Evolutionary conservation across 768 basidiomycete species (phyloP), one percentile per base, ranked within the genome.

Genomic region (Amanita fuliginea): DNA sequence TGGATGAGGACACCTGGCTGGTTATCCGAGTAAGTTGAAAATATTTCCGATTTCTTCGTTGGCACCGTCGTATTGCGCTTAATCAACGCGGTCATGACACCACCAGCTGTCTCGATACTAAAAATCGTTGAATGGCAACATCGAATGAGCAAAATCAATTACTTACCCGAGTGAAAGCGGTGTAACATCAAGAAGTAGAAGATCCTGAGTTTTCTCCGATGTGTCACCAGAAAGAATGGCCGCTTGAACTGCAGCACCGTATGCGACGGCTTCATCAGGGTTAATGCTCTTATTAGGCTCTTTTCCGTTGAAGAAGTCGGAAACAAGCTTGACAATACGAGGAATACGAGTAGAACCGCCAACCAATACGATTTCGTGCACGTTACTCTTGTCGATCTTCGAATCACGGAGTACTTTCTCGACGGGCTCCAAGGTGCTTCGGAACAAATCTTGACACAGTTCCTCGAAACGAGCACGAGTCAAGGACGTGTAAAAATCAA

Each of bases 211-310:
- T 75, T 93, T 93, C 73, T 96, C 94, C 1, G 95, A 96, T 22
- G 93, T 95, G 66, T 97, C 92, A 61, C 95, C 95, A 22, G 95
- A 90, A 51, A 98, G 84, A 60, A 97, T 95, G 60, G 94, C 95
- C 51, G 92, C 95, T 72, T 98, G 94, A 59, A 99, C 93, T 52
- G 95, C 95, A 49, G 95, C 95, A 76, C 95, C 94, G 67, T 96
- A 96, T 16, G 95, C 95, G 51, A 98, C 93, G 50, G 95, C 94
- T 72, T 97, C 95, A 57, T 98, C 95, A 46, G 95, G 95, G 82
- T 98, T 97, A 77, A 98, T 97, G 72, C 86, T 86, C 80, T 94
- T 96, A 78, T 92, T 93, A 60, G 91, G 94, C 74, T 96, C 93
- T 76, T 94, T 93, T 65, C 94, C 94, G 66, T 89, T 90, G 78